phyloP scores from a whole-genome alignment of 179 eudicot species.

The Beta macrorhiza region DNA sequence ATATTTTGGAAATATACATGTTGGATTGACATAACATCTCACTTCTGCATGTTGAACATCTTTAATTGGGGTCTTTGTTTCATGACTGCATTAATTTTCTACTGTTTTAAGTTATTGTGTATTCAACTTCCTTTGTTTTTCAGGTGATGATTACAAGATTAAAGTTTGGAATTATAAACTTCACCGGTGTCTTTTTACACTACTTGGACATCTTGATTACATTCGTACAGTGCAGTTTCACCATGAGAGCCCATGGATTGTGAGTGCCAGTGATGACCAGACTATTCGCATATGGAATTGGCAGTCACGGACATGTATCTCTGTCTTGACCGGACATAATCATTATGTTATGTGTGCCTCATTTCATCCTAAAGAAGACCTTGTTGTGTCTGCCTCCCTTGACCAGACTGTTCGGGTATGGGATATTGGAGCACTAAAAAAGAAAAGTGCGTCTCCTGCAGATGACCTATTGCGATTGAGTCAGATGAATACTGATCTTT shows the following conservation, averaged over 20 bases:
- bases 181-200: constrained; percentile 83
- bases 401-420: constrained; percentile 92
- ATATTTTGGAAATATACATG: too few relatives aligned
- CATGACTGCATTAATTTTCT: neutral
- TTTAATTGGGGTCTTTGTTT: neutral
- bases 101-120: neutral
- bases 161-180: constrained; percentile 92
- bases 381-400: constrained; percentile 84
- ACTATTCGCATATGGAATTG: constrained; percentile 92
- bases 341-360: constrained; percentile 95
- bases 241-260: constrained; percentile 88
- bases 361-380: constrained; percentile 88
- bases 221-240: constrained; percentile 92
- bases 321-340: constrained; percentile 91
- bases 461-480: constrained; percentile 68
- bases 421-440: constrained; percentile 79
- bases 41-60: constrained; percentile 4
- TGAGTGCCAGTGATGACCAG: constrained; percentile 94
- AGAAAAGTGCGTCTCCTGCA: constrained; percentile 69
- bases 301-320: constrained; percentile 84
- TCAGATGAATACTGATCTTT: constrained; percentile 83
- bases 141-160: constrained; percentile 93
- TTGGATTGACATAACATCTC: neutral
- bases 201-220: constrained; percentile 92
- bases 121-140: constrained; percentile 13